A percentile compares a stretch with the other conserved stretches of the same genome.
Conservation (phyloP, 495 filamentous ascomycete genomes). For the Aspergillus saccharolyticus region DNA sequence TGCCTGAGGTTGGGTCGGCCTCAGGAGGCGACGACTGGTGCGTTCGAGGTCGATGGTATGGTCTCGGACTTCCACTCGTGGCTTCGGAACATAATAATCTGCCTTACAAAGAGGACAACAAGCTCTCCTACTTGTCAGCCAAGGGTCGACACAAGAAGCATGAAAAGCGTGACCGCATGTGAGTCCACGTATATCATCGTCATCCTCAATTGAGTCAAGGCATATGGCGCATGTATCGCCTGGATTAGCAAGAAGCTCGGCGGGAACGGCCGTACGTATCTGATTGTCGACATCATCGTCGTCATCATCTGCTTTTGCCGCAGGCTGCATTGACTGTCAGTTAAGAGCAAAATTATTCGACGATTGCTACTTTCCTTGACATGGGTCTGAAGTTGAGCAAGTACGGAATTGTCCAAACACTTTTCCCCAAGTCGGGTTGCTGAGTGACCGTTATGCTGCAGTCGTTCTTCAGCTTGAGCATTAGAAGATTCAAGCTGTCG, state of each 20-base stretch:
- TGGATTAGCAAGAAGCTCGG: constrained; percentile 76
- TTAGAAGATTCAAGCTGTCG: constrained; percentile 14
- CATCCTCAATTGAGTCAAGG: constrained; percentile 85
- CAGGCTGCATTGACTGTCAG: not conserved
- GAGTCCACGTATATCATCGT: constrained; percentile 90
- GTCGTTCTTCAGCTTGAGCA: constrained; percentile 14
- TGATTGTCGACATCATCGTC: constrained; percentile 82
- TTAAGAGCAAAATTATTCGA: not conserved
- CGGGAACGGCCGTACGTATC: constrained; percentile 74
- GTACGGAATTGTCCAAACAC: not conserved
- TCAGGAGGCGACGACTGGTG: constrained; percentile 21
- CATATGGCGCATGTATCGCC: constrained; percentile 97
- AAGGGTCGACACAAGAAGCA: constrained; percentile 89
- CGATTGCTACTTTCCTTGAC: not conserved
- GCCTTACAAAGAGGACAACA: constrained; percentile 98
- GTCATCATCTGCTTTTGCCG: constrained; percentile 43
- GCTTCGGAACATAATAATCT: constrained; percentile 77
- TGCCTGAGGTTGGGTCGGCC: constrained; percentile 18
- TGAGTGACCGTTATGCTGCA: constrained; percentile 11
- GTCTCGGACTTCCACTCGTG: constrained; percentile 41
- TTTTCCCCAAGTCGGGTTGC: too few species aligned
- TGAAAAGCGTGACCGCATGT: constrained; percentile 98
- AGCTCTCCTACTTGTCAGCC: constrained; percentile 86
- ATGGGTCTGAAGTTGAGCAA: constrained; percentile 4
- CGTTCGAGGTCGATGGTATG: constrained; percentile 26